A percentile compares a stretch with the other conserved stretches of the same genome.
Evolutionary conservation across 2,329 filamentous ascomycete species (phyloP).

Genomic region (Colletotrichum tanaceti): DNA sequence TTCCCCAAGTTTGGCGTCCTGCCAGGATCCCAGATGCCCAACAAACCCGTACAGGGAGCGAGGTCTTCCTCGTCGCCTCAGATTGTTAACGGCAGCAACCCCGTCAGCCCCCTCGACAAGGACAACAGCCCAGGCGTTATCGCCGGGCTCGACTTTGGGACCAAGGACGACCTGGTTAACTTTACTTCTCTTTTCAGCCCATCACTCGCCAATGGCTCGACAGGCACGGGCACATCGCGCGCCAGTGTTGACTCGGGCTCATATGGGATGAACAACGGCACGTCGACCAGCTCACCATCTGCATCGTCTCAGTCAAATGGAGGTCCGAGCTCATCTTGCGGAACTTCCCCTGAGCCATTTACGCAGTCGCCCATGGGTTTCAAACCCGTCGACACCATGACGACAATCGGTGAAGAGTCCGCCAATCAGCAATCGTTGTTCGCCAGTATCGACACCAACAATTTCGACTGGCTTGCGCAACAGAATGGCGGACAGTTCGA

Average conservation of each 20-base stretch:
- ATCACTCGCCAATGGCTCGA: constrained; percentile 55
- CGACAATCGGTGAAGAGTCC: constrained; percentile 74
- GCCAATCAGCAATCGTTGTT: constrained; percentile 52
- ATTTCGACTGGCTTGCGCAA: constrained; percentile 79
- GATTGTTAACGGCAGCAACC: constrained; percentile 45
- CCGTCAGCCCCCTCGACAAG: constrained; percentile 51
- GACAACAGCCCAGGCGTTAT: constrained; percentile 49
- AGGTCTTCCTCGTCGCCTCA: constrained; percentile 36
- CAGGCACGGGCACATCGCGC: constrained; percentile 57
- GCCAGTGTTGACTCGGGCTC: constrained; percentile 63
- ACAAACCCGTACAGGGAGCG: constrained; percentile 41
- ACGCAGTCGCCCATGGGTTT: constrained; percentile 76
- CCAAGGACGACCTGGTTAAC: constrained; percentile 65
- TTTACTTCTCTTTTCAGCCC: constrained; percentile 71
- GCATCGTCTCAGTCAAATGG: constrained; percentile 70
- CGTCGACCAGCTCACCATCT: constrained; percentile 73
- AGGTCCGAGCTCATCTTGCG: constrained; percentile 74
- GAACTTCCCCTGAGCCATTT: constrained; percentile 81
- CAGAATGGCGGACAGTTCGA: constrained; percentile 91
- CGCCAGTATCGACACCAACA: constrained; percentile 61
- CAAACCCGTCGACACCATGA: constrained; percentile 71
- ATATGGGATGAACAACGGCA: constrained; percentile 59
- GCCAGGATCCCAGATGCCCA: constrained; percentile 56
- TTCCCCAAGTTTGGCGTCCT: constrained; percentile 93
- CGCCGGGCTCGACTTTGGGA: constrained; percentile 43